Percentiles rank a stretch among this genome's conserved stretches.
phyloP scores from a whole-genome alignment of 768 basidiomycete species.

The Mycena crocata region DNA sequence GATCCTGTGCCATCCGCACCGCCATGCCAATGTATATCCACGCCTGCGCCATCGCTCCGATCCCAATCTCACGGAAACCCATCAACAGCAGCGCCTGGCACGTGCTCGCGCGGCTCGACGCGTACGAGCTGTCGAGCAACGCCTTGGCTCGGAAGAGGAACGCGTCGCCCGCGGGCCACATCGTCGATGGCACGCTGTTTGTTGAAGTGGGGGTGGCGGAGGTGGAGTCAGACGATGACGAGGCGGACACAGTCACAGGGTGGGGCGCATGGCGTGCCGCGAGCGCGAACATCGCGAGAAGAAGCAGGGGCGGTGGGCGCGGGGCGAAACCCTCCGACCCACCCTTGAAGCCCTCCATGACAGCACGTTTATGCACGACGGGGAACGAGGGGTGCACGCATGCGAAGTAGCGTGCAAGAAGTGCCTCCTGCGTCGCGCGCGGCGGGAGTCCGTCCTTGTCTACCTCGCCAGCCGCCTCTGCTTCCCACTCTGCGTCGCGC shows the following conservation, averaged over 20 bases:
- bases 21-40: conserved; percentile 92
- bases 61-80: conserved; percentile 88
- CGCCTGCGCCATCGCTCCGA: conserved; percentile 89
- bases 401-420: conserved; percentile 83
- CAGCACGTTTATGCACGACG: conserved; percentile 76
- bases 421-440: conserved; percentile 67
- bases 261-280: conserved; percentile 76
- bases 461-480: conserved; percentile 51
- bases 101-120: conserved; percentile 78
- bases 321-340: conserved; percentile 38
- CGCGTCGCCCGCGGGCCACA: conserved; percentile 86
- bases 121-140: conserved; percentile 74
- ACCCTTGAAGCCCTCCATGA: conserved; percentile 68
- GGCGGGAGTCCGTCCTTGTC: conserved; percentile 63
- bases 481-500: conserved; percentile 23
- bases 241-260: conserved; percentile 43
- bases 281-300: conserved; percentile 87
- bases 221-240: conserved; percentile 56
- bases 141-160: conserved; percentile 76
- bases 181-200: too few species aligned
- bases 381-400: conserved; percentile 87
- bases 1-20: conserved; percentile 91
- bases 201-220: neutral
- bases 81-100: conserved; percentile 85
- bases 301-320: conserved; percentile 69